phyloP scores from a whole-genome alignment of 2,329 filamentous ascomycete species.

The Penicillium carneum region DNA sequence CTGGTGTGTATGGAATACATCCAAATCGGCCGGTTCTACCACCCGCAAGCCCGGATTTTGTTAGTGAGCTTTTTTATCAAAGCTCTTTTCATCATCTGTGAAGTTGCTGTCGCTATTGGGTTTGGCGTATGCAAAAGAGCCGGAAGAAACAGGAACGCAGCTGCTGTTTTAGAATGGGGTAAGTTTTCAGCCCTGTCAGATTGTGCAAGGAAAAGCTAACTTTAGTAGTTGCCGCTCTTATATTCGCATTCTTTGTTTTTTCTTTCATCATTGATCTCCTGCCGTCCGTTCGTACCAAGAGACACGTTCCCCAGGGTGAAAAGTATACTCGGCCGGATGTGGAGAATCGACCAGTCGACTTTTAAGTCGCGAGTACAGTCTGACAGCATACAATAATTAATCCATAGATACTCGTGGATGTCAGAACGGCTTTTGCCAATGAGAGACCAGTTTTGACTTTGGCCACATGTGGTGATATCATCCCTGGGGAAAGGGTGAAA shows the following conservation, averaged over 20 bases:
- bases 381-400: neutral
- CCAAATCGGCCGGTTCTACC: slow-evolving; percentile 19
- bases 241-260: slow-evolving; percentile 23
- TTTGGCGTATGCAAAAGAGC: slow-evolving; percentile 13
- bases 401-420: neutral
- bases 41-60: slow-evolving; percentile 17
- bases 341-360: neutral
- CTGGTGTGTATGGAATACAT: slow-evolving; percentile 23
- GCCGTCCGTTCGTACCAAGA: slow-evolving; percentile 20
- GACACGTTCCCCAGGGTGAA: slow-evolving; percentile 19
- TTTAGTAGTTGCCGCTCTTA: slow-evolving; percentile 12
- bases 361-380: neutral
- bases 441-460: neutral
- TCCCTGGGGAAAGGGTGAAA: neutral
- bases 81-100: slow-evolving; percentile 12
- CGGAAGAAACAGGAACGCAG: slow-evolving; percentile 10
- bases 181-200: neutral
- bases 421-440: neutral
- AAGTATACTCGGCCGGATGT: slow-evolving; percentile 16
- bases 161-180: slow-evolving; percentile 21
- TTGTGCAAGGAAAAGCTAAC: slow-evolving; percentile 1
- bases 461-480: slow-evolving; percentile 19
- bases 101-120: slow-evolving; percentile 18
- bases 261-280: slow-evolving; percentile 20
- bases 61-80: slow-evolving; percentile 19